Conservation (phyloP, 345 rosid species). For the Eucalyptus cloeziana region DNA sequence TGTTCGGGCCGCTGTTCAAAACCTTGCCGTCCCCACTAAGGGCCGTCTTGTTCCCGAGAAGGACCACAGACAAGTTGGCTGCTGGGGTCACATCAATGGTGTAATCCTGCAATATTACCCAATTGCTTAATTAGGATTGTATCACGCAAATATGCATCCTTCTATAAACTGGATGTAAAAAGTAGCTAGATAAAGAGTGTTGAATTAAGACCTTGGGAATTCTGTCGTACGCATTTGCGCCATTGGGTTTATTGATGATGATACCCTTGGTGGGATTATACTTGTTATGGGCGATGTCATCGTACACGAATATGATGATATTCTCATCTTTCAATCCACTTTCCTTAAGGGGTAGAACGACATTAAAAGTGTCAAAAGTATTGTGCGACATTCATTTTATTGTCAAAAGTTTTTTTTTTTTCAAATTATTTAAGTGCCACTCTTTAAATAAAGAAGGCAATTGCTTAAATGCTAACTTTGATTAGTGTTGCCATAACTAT, state of each 20-base stretch:
- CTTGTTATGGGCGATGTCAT: conserved; percentile 30
- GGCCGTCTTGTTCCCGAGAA: conserved; percentile 35
- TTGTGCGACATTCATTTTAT: no score
- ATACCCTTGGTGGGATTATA: conserved; percentile 52
- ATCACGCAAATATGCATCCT: neutral
- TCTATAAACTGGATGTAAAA: neutral
- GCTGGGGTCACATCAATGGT: conserved; percentile 11
- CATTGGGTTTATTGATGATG: conserved; percentile 47
- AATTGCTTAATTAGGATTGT: neutral
- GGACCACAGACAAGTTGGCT: conserved; percentile 23
- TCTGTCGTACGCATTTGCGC: conserved; percentile 39
- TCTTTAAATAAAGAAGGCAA: no score
- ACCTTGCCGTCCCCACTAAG: conserved; percentile 53
- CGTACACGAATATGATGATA: conserved; percentile 67
- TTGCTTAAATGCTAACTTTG: neutral
- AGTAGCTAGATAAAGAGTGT: neutral
- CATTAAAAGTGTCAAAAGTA: no score
- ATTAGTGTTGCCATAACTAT: neutral
- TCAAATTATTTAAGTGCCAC: neutral
- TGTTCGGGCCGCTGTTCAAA: conserved; percentile 31
- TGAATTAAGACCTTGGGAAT: conserved; percentile 42
- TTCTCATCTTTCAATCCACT: conserved; percentile 59
- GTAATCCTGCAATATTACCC: conserved; percentile 22
- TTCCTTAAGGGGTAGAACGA: conserved; percentile 1
- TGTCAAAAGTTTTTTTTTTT: no score